Percentiles rank a stretch among this genome's conserved stretches.
Conservation (phyloP, 768 basidiomycete species). For the Mycena olivaceomarginata region DNA sequence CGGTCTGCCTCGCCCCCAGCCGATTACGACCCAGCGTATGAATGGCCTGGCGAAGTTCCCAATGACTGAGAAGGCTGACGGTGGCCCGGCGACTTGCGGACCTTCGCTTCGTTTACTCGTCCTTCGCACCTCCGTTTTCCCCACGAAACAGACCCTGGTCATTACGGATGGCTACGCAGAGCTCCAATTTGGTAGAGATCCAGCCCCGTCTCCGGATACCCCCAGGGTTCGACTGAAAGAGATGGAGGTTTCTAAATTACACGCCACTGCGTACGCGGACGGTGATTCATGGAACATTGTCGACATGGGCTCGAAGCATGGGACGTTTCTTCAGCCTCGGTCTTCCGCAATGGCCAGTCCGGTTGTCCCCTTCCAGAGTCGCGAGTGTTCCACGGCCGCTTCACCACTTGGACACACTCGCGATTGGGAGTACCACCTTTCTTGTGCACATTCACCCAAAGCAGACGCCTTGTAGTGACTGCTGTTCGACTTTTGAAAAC, state of each 20-base stretch:
- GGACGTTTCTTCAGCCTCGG: slow-evolving; percentile 77
- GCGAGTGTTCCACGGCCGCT: slow-evolving; percentile 83
- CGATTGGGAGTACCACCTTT: slow-evolving; percentile 84
- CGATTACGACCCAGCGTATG: slow-evolving; percentile 71
- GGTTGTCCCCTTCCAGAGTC: slow-evolving; percentile 78
- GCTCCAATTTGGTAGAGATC: slow-evolving; percentile 86
- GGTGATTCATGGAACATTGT: slow-evolving; percentile 81
- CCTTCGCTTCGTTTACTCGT: slow-evolving; percentile 53
- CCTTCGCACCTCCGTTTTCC: slow-evolving; percentile 75
- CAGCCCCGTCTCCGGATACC: slow-evolving; percentile 66
- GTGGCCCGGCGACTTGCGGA: slow-evolving; percentile 24
- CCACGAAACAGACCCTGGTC: slow-evolving; percentile 65
- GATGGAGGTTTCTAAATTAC: slow-evolving; percentile 89
- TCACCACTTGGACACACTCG: slow-evolving; percentile 78
- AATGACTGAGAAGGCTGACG: background rate
- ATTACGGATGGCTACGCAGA: slow-evolving; percentile 71
- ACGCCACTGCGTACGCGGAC: slow-evolving; percentile 87
- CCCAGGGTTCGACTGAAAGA: slow-evolving; percentile 87
- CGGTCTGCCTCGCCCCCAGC: slow-evolving; percentile 36
- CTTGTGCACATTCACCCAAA: slow-evolving; percentile 81
- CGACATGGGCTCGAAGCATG: slow-evolving; percentile 92
- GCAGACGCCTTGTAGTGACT: slow-evolving; percentile 77
- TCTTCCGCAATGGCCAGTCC: slow-evolving; percentile 53
- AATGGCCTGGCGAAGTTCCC: slow-evolving; percentile 73
- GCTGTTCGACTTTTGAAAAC: slow-evolving; percentile 68